Evolutionary conservation across 768 basidiomycete species (phyloP), one percentile per base, ranked within the genome.

Genomic region (Tephrocybe sp.): DNA sequence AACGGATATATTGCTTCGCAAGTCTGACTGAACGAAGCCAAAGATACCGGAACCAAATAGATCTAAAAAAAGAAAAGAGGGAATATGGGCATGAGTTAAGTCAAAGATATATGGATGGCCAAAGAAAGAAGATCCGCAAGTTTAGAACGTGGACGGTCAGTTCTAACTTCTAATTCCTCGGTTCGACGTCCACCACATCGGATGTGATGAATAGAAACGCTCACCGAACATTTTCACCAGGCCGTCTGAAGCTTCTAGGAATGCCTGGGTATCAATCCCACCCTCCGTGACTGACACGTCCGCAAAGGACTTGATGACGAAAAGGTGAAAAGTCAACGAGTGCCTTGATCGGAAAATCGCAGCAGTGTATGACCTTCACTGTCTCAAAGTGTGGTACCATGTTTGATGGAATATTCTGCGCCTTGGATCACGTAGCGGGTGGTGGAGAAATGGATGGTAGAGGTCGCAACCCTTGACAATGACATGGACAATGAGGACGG

Each of bases 231-330:
- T 71, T 46, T 78, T 71, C 13, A 86, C 74, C 22, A 98, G 76
- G 15, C 91, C 94, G 66, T 95, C 91, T 16, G 91, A 83, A 1
- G 94, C 94, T 61, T 91, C 86, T 39, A 93, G 74, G 73, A 98
- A 98, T 11, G 77, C 66, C 16, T 71, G 61, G 0, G 93, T 91
- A 62, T 93, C 84, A 43, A 98, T 82, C 12, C 94, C 94, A 3
- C 74, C 69, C 37, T 80, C 75, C n/a, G 80, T 82, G 57, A 89
- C 73, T 13, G 83, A 78, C 33, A 97, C 90, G 54, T 95, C 89
- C 59, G 79, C 82, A 67, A 90, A 97, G 9, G 91, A 93, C 94
- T 97, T 56, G 43, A 47, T 6, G n/a, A n/a, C n/a, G n/a, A n/a
- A n/a, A n/a, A n/a, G n/a, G 16, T 27, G 18, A 33, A 38, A 5